Percentiles rank a stretch among this genome's conserved stretches.
These are phyloP conservation scores for Pythium dissotocum DNA, from an alignment of 352 stramenopile species.

Conservation along the genomic window DNA sequence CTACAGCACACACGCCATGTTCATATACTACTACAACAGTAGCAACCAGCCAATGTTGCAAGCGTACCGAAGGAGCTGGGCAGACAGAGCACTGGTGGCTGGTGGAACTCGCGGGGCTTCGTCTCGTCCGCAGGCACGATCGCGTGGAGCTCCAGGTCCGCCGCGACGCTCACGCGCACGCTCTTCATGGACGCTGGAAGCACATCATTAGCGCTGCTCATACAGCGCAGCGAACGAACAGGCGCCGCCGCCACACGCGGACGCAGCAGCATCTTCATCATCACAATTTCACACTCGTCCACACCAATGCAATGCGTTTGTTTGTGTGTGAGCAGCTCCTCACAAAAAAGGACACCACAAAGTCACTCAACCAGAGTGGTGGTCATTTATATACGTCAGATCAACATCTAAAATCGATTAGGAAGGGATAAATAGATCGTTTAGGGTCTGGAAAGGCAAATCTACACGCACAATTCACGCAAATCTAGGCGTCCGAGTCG, in stretches of 20 bases:
- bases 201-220: constrained; percentile 11
- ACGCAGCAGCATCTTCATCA: neutral
- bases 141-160: constrained; percentile 48
- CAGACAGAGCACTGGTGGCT: constrained; percentile 60
- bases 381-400: too few species aligned
- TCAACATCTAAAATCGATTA: too few species aligned
- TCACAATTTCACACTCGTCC: neutral
- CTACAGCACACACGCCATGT: constrained; percentile 13
- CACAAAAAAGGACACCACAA: neutral
- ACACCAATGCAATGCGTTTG: too few species aligned
- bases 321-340: too few species aligned
- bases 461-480: too few species aligned
- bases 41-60: too few species aligned
- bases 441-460: too few species aligned
- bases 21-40: too few species aligned
- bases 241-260: too few species aligned
- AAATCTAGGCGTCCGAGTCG: neutral
- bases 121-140: constrained; percentile 34
- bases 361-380: neutral
- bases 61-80: constrained; percentile 60
- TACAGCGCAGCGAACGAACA: neutral
- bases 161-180: constrained; percentile 40
- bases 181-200: constrained; percentile 26
- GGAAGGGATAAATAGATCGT: neutral
- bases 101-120: neutral